phyloP scores from a whole-genome alignment of 192 early-diverging fungal species.

The Linnemannia hyalina region DNA sequence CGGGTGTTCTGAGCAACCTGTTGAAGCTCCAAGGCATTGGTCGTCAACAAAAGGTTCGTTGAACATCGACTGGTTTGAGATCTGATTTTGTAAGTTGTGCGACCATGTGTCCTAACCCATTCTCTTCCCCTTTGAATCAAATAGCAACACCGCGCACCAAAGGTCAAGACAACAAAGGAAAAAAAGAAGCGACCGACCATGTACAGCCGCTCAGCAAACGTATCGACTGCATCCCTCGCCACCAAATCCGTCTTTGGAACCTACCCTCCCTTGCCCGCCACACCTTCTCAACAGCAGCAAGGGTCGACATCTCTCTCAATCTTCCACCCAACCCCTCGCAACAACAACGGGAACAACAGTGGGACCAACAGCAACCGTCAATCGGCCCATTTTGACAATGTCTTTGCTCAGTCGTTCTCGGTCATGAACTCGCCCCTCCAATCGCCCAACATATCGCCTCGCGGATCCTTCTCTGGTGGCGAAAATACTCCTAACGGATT shows the following conservation, averaged over 20 bases:
- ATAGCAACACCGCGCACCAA: neutral
- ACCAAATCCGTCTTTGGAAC: constrained; percentile 39
- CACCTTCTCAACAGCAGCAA: neutral
- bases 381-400: constrained; percentile 29
- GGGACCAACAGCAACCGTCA: constrained; percentile 8
- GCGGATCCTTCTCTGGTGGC: constrained; percentile 33
- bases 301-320: constrained; percentile 16
- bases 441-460: constrained; percentile 29
- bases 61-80: neutral
- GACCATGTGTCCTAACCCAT: neutral
- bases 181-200: constrained; percentile 19
- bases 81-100: neutral
- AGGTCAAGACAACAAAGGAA: constrained; percentile 18
- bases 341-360: neutral
- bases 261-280: constrained; percentile 26
- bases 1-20: constrained; percentile 50
- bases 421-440: constrained; percentile 18
- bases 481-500: constrained; percentile 8
- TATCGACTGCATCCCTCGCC: constrained; percentile 30
- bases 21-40: constrained; percentile 31
- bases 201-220: constrained; percentile 37
- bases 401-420: constrained; percentile 24
- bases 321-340: constrained; percentile 18
- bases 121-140: neutral
- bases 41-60: constrained; percentile 24